phyloP scores from a whole-genome alignment of 139 green algal genomes.

The Limnomonas spitsbergensis region DNA sequence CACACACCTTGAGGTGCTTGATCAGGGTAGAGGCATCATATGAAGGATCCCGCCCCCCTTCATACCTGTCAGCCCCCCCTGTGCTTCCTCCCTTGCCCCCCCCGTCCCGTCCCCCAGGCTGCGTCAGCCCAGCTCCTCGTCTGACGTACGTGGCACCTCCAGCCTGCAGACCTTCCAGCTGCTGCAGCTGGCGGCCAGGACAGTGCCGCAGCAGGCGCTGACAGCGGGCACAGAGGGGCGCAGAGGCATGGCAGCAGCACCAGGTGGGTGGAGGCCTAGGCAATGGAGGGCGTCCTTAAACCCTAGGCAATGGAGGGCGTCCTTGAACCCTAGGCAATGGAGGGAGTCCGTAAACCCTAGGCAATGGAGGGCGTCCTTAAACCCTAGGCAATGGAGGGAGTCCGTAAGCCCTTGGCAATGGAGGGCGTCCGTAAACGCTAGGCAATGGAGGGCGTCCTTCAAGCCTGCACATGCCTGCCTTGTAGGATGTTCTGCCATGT shows the following conservation, averaged over 20 bases:
- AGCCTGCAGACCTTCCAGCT: slow-evolving; percentile 14
- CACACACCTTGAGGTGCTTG: too few relatives aligned
- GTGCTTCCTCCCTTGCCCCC: too few relatives aligned
- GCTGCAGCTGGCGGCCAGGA: slow-evolving; percentile 7
- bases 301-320: neutral
- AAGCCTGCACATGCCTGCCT: neutral
- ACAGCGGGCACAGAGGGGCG: neutral
- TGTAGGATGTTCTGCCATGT: too few relatives aligned
- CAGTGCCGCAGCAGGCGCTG: neutral
- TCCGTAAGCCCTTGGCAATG: neutral
- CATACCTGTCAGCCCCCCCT: too few relatives aligned
- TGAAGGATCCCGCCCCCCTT: too few relatives aligned
- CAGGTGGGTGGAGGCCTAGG: neutral
- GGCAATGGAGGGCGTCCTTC: neutral
- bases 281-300: neutral
- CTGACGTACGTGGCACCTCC: neutral
- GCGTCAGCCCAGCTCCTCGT: neutral
- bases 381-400: neutral
- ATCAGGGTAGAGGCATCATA: too few relatives aligned
- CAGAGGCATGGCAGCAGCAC: neutral
- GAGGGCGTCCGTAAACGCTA: neutral
- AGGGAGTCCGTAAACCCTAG: neutral
- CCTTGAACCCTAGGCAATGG: neutral
- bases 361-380: neutral
- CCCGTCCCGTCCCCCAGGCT: slow-evolving; percentile 2